Evolutionary conservation across 2,329 filamentous ascomycete species (phyloP), one percentile per base, ranked within the genome.

Genomic region (Coniochaeta sp.): DNA sequence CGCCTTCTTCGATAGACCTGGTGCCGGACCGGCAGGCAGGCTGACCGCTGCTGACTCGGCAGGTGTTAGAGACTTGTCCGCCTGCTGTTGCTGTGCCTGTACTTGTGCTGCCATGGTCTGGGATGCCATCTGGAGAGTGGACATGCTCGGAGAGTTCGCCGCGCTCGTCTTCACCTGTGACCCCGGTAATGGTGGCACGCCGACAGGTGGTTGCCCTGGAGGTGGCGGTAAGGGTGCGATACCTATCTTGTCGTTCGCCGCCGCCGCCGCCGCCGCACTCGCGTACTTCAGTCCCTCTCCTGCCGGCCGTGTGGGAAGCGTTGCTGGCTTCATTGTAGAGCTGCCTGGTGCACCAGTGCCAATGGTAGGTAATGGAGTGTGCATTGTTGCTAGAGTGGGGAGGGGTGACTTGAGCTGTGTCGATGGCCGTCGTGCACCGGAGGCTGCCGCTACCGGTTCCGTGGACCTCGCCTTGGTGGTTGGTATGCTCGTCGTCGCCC

Each of bases 221-320:
- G 95, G 95, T 63, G 95, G 93, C 60, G 95, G 95, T 69, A 98
- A 80, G 44, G 95, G 95, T 61, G 93, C 88, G 70, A 99, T 97
- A 28, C 95, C 95, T 33, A 98, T 89, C 76, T 79, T 84, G 67
- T 96, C 92, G 72, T 86, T 92, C 54, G 93, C 91, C 1, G 95
- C 93, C 0, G 93, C 95, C 0, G 95, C 95, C 0, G 95, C 95
- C 0, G 95, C 95, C 0, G 95, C 95, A 40, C 95, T 98, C 52
- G 95, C 95, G 72, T 99, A 99, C 76, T 98, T 98, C 66, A 99
- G 80, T 1, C 90, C 91, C 73, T 98, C 93, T 56, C 92, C 92
- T 4, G 91, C 89, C 7, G 90, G 87, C 72, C 93, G 86, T 62
- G 90, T 87, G 1, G 95, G 95, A 67, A 93, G 77, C 19, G 91